These are phyloP conservation scores for Primulina huaijiensis DNA, from an alignment of 257 asterid species.

Conservation along the genomic window DNA sequence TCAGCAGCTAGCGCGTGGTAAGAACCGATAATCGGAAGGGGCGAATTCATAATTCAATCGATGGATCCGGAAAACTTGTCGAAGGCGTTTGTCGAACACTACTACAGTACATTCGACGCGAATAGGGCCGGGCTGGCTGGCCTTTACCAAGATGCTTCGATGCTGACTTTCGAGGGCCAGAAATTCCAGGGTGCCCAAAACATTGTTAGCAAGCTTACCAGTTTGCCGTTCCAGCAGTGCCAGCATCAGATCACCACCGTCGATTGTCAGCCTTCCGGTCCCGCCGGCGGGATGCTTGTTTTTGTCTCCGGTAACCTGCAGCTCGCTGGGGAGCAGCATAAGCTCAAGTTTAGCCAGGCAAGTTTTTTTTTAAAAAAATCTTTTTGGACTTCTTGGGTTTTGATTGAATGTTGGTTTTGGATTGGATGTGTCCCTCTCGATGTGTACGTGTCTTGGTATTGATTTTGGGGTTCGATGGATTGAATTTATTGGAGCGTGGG, in stretches of 20 bases:
- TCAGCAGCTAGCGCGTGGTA: not conserved
- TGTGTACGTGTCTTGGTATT: not conserved
- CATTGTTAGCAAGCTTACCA: slow-evolving; percentile 35
- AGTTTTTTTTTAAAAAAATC: not conserved
- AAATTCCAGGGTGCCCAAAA: slow-evolving; percentile 36
- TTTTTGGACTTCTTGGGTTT: not conserved
- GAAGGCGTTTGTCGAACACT: slow-evolving; percentile 44
- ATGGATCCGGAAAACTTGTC: slow-evolving; percentile 44
- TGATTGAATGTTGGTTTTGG: not conserved
- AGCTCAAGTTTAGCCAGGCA: slow-evolving; percentile 47
- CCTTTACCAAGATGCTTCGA: slow-evolving; percentile 40
- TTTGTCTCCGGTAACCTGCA: slow-evolving; percentile 46
- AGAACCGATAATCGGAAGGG: not conserved
- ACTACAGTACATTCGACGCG: slow-evolving; percentile 39
- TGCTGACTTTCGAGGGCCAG: slow-evolving; percentile 47
- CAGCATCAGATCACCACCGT: slow-evolving; percentile 46
- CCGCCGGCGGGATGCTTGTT: slow-evolving; percentile 46
- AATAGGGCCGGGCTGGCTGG: slow-evolving; percentile 33
- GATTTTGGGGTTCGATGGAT: not conserved
- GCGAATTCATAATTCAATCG: slow-evolving; percentile 1
- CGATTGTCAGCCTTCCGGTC: slow-evolving; percentile 49
- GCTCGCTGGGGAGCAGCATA: slow-evolving; percentile 45
- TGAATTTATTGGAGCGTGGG: not conserved
- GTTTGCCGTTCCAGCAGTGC: slow-evolving; percentile 50
- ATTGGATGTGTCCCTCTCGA: not conserved